Evolutionary conservation across 257 asterid species (phyloP), one percentile per base, ranked within the genome.

Genomic region (Rauvolfia tetraphylla): DNA sequence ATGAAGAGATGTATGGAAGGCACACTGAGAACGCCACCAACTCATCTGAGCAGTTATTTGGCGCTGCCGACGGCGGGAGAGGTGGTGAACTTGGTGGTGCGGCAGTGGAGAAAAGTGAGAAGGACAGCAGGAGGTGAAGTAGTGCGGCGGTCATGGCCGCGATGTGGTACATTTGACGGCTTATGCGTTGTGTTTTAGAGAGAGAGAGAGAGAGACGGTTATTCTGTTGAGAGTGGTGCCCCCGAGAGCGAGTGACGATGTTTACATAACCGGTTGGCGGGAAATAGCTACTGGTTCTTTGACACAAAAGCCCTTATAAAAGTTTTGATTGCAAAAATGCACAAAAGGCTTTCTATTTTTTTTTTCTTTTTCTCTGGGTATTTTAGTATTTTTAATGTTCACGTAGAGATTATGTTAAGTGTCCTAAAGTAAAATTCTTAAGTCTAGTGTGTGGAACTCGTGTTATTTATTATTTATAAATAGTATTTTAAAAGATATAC

Each of bases 1-100:
- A 74, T 23, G 73, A 79, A 27, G 97, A 82, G 65, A 87, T 82
- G 86, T 83, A 92, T 0, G 93, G 82, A 29, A 93, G 93, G 70
- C 98, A 93, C 42, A 85, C 66, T 15, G 98, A 92, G 84, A 93
- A 90, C 10, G 79, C 31, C 39, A 90, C 93, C 74, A 93, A 80
- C 76, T 88, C 87, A 82, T 86, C 92, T 65, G 95, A 79, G 81
- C 98, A 93, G 67, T 86, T 70, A 1, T 48, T 67, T 20, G 85
- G 67, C 67, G 92, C 62, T 18, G 73, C 34, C 70, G 34, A 80
- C 59, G 42, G 80, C 18, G 67, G 70, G 33, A 57, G 76, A 14
- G 79, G 71, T 12, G 79, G 75, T 38, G 83, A 69, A 27, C 75
- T 2, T 29, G 44, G 31, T 29, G 33, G 20, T 42, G 80, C 69